Base-by-base conservation (phyloP, 2,329 filamentous ascomycete species). In the Penicillium sp. region DNA sequence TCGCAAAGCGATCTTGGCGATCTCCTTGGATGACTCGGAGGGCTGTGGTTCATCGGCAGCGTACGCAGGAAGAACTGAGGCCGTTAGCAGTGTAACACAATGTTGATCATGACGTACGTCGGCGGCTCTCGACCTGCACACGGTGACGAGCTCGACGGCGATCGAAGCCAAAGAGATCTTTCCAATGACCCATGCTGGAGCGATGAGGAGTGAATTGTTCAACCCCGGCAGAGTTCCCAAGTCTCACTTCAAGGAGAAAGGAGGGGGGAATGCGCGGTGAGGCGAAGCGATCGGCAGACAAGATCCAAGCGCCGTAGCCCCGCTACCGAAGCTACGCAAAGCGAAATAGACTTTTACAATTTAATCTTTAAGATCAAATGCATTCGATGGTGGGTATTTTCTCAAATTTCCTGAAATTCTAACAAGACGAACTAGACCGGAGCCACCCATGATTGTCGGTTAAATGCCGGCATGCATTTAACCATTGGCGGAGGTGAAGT, bases 1-100 rank as follows among this genome's bases (percentile, higher is more conserved):
- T 40, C 88, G 85, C 11, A 98, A 76, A 16, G 89, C 90, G 39
- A 93, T 75, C 60, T 89, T 89, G 44, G 90, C 95, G 45, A 95
- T 89, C 54, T 92, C 83, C 42, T 76, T 72, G 9, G 89, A 73
- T 1, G 85, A 77, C 23, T 90, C 80, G 17, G 84, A 79, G 8
- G 85, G 80, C 28, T 79, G 49, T 14, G 60, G 42, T 28, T 64
- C 48, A 22, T 72, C 68, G 27, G 51, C 49, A 16, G 42, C 49
- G 45, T 65, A 62, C 17, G 60, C 43, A 25, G 69, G 69, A 25
- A 72, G 67, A 39, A 72, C 67, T 70, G 35, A 32, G 29, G 35
- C 8, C 28, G 38, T 49, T 47, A 51, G 43, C 32, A 13, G 22
- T 27, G 35, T 33, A 38, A 16, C 37, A 41, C 28, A 25, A 22